A percentile compares a stretch with the other conserved stretches of the same genome.
phyloP scores from a whole-genome alignment of 768 basidiomycete genomes.

The Podaxis carcinomalis region DNA sequence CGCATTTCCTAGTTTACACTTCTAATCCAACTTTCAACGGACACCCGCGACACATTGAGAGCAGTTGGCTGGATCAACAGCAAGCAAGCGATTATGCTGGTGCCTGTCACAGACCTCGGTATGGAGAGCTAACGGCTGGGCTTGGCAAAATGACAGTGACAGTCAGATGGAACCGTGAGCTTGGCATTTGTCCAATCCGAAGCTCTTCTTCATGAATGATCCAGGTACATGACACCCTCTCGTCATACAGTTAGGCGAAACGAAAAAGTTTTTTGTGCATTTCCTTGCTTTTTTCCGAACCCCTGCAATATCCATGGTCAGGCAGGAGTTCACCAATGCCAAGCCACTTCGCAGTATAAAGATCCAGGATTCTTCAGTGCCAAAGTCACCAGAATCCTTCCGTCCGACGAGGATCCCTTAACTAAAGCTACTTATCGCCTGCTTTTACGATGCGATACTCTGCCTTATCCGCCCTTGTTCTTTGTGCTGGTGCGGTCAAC shows the following conservation, averaged over 20 bases:
- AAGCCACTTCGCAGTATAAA: background rate
- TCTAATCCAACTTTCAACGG: background rate
- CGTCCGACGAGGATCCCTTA: background rate
- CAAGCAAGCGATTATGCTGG: background rate
- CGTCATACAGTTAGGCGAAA: background rate
- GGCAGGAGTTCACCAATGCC: background rate
- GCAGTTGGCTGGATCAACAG: background rate
- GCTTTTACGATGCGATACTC: conserved; percentile 5
- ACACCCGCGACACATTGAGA: background rate
- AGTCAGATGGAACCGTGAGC: background rate
- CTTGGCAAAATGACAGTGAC: background rate
- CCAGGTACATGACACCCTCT: background rate
- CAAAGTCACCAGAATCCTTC: background rate
- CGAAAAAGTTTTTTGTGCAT: conserved; percentile 9
- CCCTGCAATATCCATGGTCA: background rate
- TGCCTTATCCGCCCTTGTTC: conserved; percentile 3
- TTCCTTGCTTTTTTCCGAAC: background rate
- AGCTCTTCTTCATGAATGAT: background rate
- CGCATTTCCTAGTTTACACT: background rate
- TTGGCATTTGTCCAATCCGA: conserved; percentile 1
- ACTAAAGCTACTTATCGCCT: no score
- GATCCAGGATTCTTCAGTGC: no score
- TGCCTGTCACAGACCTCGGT: background rate
- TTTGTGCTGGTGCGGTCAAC: conserved; percentile 35
- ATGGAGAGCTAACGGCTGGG: background rate